phyloP scores from a whole-genome alignment of 306 rosid species.

The Cucumis hystrix region DNA sequence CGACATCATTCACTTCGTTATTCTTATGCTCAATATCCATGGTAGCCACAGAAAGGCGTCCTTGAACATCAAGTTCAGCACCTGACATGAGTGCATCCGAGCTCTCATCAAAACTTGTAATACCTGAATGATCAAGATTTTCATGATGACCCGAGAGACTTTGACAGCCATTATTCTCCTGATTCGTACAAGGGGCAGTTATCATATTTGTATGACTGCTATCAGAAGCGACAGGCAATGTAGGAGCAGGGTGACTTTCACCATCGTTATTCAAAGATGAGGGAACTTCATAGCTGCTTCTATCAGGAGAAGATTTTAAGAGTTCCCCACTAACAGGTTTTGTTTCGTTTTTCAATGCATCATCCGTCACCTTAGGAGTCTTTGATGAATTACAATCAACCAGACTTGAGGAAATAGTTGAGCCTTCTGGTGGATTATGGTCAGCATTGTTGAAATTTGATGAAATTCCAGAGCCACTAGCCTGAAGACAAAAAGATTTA shows the following conservation, averaged over 20 bases:
- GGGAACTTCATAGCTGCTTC: constrained; percentile 1
- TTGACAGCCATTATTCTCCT: background rate
- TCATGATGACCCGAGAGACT: background rate
- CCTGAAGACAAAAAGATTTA: constrained; percentile 18
- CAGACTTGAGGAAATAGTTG: background rate
- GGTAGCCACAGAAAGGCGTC: background rate
- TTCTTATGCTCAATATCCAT: background rate
- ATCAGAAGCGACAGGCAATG: background rate
- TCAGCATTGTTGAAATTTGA: constrained; percentile 11
- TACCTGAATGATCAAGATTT: constrained; percentile 6
- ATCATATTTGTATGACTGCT: background rate
- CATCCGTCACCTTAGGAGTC: background rate
- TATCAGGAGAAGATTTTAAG: background rate
- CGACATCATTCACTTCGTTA: background rate
- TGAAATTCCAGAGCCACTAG: constrained; percentile 15
- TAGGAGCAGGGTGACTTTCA: background rate
- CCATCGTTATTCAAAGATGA: constrained; percentile 2
- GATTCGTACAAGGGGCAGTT: background rate
- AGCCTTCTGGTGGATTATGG: constrained; percentile 6
- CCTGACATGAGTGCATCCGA: background rate
- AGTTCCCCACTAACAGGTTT: constrained; percentile 6
- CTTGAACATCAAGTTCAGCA: background rate
- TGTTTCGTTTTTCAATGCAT: background rate
- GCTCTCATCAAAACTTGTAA: background rate
- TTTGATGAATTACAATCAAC: background rate